phyloP scores from a whole-genome alignment of 192 early-diverging fungal species.

The Coemansia sp. region DNA sequence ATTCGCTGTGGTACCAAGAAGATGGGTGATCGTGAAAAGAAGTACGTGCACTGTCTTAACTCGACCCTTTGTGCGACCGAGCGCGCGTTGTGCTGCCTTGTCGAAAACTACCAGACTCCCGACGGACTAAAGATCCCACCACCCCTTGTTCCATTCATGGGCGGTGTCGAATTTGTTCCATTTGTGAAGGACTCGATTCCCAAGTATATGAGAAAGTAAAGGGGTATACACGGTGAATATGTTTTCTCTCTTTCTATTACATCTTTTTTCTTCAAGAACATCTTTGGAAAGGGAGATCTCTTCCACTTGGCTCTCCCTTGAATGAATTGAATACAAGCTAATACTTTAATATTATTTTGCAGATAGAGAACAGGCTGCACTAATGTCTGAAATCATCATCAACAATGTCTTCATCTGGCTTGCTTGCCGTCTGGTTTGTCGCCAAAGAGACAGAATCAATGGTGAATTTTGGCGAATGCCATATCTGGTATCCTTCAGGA shows the following conservation, averaged over 20 bases:
- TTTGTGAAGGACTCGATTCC: slow-evolving; percentile 54
- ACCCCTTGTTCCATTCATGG: slow-evolving; percentile 90
- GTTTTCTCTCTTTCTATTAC: background rate
- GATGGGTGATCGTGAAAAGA: slow-evolving; percentile 90
- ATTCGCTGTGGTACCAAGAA: slow-evolving; percentile 98
- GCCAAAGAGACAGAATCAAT: slow-evolving; percentile 42
- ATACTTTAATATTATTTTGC: background rate
- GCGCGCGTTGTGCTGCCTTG: slow-evolving; percentile 88
- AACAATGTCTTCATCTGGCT: slow-evolving; percentile 13
- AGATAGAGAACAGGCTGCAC: background rate
- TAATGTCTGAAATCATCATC: slow-evolving; percentile 13
- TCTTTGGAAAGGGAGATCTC: background rate
- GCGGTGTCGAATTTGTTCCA: slow-evolving; percentile 87
- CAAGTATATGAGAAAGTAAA: slow-evolving; percentile 39
- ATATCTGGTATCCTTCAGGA: slow-evolving; percentile 46
- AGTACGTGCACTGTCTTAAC: slow-evolving; percentile 97
- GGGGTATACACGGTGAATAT: background rate
- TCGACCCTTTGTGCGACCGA: slow-evolving; percentile 96
- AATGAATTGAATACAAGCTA: background rate
- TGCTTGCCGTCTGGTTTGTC: slow-evolving; percentile 14
- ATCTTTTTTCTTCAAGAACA: background rate
- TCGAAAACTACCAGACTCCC: slow-evolving; percentile 96
- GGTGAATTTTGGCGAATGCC: slow-evolving; percentile 49
- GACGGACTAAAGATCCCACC: slow-evolving; percentile 86
- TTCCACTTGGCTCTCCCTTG: background rate